phyloP scores from a whole-genome alignment of 2,329 filamentous ascomycete species.

The Fusarium irregulare region DNA sequence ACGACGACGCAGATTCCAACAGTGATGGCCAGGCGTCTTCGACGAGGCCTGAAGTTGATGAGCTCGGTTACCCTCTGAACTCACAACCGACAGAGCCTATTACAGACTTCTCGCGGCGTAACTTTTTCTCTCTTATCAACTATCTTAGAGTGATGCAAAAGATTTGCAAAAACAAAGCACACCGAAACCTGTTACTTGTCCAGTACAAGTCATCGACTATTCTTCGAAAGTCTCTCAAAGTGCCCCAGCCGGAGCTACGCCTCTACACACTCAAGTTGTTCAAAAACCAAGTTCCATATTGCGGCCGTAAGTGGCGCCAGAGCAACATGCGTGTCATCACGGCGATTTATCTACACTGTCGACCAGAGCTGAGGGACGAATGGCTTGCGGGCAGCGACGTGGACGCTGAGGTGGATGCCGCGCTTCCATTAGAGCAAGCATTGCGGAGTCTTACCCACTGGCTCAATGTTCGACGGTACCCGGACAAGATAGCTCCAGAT shows the following conservation, averaged over 20 bases:
- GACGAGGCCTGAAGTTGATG: constrained; percentile 76
- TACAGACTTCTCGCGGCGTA: constrained; percentile 90
- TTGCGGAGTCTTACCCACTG: constrained; percentile 91
- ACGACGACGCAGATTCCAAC: constrained; percentile 46
- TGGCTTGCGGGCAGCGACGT: constrained; percentile 93
- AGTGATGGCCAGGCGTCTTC: constrained; percentile 50
- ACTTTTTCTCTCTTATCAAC: constrained; percentile 96
- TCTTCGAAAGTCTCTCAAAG: constrained; percentile 88
- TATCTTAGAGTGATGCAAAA: constrained; percentile 97
- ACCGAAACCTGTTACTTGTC: constrained; percentile 92
- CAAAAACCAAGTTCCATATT: constrained; percentile 98
- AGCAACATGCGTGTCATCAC: constrained; percentile 99
- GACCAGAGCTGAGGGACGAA: constrained; percentile 92
- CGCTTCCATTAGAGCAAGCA: constrained; percentile 90
- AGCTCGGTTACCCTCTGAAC: constrained; percentile 83
- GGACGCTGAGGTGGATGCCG: constrained; percentile 93
- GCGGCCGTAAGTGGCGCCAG: constrained; percentile 97
- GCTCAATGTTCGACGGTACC: constrained; percentile 88
- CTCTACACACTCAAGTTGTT: constrained; percentile 97
- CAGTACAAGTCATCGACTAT: constrained; percentile 96
- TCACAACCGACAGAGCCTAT: constrained; percentile 80
- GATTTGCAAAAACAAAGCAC: constrained; percentile 94
- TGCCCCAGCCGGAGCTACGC: constrained; percentile 86
- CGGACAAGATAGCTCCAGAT: constrained; percentile 76
- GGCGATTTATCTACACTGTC: constrained; percentile 92